phyloP scores from a whole-genome alignment of 768 basidiomycete species.

The Suillus clintonianus region DNA sequence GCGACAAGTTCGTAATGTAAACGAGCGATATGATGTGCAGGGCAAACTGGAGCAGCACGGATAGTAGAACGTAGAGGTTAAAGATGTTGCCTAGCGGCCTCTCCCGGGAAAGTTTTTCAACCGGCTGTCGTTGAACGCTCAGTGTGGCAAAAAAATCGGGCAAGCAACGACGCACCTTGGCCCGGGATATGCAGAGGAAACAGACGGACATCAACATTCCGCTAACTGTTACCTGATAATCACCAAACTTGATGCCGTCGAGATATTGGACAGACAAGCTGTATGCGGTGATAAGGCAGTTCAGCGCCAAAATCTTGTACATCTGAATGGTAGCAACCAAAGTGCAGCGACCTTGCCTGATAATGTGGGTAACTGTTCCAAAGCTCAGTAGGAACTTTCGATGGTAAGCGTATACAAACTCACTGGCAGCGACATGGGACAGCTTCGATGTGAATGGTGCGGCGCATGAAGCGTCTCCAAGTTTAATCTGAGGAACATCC shows the following conservation, averaged over 20 bases:
- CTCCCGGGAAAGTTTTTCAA: constrained; percentile 91
- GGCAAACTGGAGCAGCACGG: constrained; percentile 90
- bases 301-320: constrained; percentile 99
- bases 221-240: constrained; percentile 96
- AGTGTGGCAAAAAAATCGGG: not conserved
- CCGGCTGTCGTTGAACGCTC: constrained; percentile 59
- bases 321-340: constrained; percentile 98
- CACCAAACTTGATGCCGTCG: constrained; percentile 98
- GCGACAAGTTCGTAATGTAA: constrained; percentile 89
- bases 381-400: not conserved
- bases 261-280: constrained; percentile 96
- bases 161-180: constrained; percentile 61
- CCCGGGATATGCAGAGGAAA: constrained; percentile 93
- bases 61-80: constrained; percentile 92
- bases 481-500: constrained; percentile 96
- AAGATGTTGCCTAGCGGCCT: constrained; percentile 61
- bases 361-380: constrained; percentile 85
- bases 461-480: constrained; percentile 98
- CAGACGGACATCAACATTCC: constrained; percentile 92
- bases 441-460: constrained; percentile 99
- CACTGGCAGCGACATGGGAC: constrained; percentile 95
- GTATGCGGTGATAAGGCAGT: constrained; percentile 97
- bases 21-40: constrained; percentile 89
- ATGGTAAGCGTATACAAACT: constrained; percentile 31
- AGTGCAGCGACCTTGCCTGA: constrained; percentile 97